phyloP scores from a whole-genome alignment of 2,329 filamentous ascomycete species.

The Penicillium sp. region DNA sequence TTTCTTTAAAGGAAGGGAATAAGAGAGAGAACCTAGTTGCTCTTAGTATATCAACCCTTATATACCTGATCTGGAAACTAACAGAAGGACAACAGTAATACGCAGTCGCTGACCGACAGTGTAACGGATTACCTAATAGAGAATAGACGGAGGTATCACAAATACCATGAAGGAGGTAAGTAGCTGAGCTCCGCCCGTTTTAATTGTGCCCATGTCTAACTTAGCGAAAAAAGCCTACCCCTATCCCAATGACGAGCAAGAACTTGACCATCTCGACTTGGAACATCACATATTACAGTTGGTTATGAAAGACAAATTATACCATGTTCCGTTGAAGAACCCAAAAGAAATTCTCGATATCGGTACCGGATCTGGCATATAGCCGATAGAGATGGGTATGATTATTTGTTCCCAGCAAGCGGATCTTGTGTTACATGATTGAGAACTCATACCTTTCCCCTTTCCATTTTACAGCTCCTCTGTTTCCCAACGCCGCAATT shows the following conservation, averaged over 20 bases:
- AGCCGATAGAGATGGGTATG: conserved; percentile 69
- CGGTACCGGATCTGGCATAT: conserved; percentile 67
- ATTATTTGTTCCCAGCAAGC: neutral
- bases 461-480: conserved; percentile 30
- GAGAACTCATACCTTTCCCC: conserved; percentile 12
- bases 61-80: conserved; percentile 9
- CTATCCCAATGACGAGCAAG: conserved; percentile 59
- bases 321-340: conserved; percentile 52
- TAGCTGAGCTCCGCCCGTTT: conserved; percentile 3
- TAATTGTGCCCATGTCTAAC: conserved; percentile 19
- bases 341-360: conserved; percentile 59
- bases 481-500: conserved; percentile 62
- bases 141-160: conserved; percentile 50
- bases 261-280: conserved; percentile 60
- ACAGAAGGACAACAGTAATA: conserved; percentile 35
- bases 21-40: neutral
- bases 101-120: conserved; percentile 48
- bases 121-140: conserved; percentile 49
- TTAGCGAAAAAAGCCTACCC: conserved; percentile 39
- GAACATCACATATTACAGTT: conserved; percentile 60
- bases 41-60: neutral
- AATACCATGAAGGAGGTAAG: conserved; percentile 50
- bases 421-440: conserved; percentile 7
- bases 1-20: too few species aligned
- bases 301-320: conserved; percentile 50